Conservation (phyloP, 1,284 basidiomycete genomes). For the Hemileccinum hortonii region DNA sequence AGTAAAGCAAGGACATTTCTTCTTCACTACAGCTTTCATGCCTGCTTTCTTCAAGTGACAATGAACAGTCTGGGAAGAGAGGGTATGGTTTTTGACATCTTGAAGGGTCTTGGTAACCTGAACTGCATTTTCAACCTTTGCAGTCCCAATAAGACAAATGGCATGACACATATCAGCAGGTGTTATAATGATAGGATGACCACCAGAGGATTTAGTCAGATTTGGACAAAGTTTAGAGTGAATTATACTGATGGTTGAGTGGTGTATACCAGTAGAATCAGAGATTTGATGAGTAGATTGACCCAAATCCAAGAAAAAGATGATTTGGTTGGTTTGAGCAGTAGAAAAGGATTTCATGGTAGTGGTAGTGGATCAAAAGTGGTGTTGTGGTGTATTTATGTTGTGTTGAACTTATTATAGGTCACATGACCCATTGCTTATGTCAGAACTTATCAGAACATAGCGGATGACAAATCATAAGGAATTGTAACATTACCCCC, state of each 20-base stretch:
- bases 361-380: neutral
- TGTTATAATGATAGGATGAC: too few relatives aligned
- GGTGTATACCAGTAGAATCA: conserved; percentile 1
- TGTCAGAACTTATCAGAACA: too few relatives aligned
- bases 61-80: neutral
- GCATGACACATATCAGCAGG: too few relatives aligned
- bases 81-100: conserved; percentile 3
- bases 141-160: too few relatives aligned
- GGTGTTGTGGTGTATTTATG: neutral
- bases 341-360: neutral
- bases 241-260: conserved; percentile 2
- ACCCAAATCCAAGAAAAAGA: conserved; percentile 1
- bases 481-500: too few relatives aligned
- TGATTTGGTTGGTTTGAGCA: neutral
- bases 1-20: too few relatives aligned
- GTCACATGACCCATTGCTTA: too few relatives aligned
- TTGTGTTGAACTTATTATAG: neutral
- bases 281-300: neutral
- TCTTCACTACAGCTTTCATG: too few relatives aligned
- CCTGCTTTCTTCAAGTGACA: neutral
- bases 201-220: neutral
- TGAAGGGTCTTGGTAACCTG: conserved; percentile 3
- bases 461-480: too few relatives aligned
- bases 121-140: too few relatives aligned
- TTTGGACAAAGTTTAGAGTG: neutral